phyloP scores from a whole-genome alignment of 345 rosid genomes.

The Populus euphratica region DNA sequence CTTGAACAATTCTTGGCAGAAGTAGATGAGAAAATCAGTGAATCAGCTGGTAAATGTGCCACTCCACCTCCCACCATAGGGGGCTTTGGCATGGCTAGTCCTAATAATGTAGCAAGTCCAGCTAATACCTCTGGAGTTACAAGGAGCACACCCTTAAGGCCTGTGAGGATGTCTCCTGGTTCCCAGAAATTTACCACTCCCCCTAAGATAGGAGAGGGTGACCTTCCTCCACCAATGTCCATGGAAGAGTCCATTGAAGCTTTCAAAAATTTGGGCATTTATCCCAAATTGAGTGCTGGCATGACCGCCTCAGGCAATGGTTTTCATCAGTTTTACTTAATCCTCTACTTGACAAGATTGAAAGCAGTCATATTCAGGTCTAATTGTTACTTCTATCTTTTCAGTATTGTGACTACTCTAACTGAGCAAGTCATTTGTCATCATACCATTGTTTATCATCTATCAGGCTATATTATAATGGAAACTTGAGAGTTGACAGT shows the following conservation, averaged over 20 bases:
- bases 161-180: constrained; percentile 96
- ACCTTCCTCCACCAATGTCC: constrained; percentile 85
- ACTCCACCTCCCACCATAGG: constrained; percentile 78
- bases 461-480: constrained; percentile 1
- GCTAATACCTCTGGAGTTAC: constrained; percentile 74
- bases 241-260: constrained; percentile 83
- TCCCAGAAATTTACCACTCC: constrained; percentile 92
- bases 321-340: constrained; percentile 75
- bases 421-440: neutral
- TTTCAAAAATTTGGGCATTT: constrained; percentile 67
- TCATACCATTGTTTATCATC: neutral
- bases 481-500: neutral
- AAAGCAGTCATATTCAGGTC: constrained; percentile 87
- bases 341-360: constrained; percentile 72
- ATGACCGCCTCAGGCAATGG: constrained; percentile 91
- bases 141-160: constrained; percentile 83
- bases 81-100: constrained; percentile 65
- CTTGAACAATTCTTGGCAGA: constrained; percentile 82
- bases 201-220: constrained; percentile 96
- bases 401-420: neutral
- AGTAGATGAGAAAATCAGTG: constrained; percentile 66
- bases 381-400: neutral
- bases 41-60: constrained; percentile 65
- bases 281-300: constrained; percentile 95
- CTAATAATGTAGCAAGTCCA: constrained; percentile 61